Conservation (phyloP, 257 asterid genomes). For the Nicotiana otophora region DNA sequence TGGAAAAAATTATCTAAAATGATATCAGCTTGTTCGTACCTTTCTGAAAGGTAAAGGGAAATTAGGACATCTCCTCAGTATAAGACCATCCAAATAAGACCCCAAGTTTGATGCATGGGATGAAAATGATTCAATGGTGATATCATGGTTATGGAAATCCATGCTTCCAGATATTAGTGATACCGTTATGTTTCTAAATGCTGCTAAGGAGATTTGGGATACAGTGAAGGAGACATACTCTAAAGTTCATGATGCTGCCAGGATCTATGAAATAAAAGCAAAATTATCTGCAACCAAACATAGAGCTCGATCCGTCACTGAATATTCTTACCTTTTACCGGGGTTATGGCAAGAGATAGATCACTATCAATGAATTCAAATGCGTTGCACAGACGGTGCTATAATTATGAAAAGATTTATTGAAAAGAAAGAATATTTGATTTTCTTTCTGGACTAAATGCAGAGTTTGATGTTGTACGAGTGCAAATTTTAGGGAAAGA, state of each 20-base stretch:
- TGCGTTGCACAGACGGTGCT: no score
- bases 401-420: no score
- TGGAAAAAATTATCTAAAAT: not conserved
- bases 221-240: not conserved
- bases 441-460: no score
- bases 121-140: not conserved
- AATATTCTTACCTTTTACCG: no score
- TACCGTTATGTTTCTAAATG: no score
- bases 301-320: no score
- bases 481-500: no score
- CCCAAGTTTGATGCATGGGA: not conserved
- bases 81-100: not conserved
- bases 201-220: not conserved
- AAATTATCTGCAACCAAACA: no score
- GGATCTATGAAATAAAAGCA: not conserved
- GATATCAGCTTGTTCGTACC: not conserved
- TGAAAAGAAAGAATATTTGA: no score
- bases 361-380: no score
- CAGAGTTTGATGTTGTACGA: no score
- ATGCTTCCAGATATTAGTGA: not conserved
- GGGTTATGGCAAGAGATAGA: no score
- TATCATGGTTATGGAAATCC: not conserved
- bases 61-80: not conserved
- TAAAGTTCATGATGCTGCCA: not conserved
- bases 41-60: not conserved